Percentiles rank a stretch among this genome's conserved stretches.
Conservation (phyloP, 2,329 filamentous ascomycete species). For the Phialophora macrospora region DNA sequence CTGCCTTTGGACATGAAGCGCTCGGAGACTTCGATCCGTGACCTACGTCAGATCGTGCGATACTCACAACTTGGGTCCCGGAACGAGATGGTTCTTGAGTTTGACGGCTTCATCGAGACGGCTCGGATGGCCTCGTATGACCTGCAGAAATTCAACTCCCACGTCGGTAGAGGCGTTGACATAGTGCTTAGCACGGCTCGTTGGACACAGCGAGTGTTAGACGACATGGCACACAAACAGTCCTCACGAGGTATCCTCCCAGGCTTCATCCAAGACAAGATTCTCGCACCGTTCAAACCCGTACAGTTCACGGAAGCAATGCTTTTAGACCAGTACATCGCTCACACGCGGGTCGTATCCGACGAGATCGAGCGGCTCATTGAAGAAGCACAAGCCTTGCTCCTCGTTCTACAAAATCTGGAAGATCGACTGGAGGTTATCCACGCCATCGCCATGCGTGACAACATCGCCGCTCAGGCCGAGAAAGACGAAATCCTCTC, state of each 20-base stretch:
- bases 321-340: constrained; percentile 74
- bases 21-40: constrained; percentile 73
- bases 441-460: constrained; percentile 68
- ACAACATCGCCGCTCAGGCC: constrained; percentile 63
- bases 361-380: constrained; percentile 72
- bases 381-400: constrained; percentile 69
- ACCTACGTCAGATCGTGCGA: constrained; percentile 72
- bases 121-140: constrained; percentile 68
- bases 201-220: constrained; percentile 73
- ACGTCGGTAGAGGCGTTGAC: constrained; percentile 75
- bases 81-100: constrained; percentile 74
- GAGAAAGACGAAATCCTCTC: constrained; percentile 70
- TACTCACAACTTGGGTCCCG: constrained; percentile 69
- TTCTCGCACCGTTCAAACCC: constrained; percentile 67
- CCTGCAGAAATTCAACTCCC: constrained; percentile 75
- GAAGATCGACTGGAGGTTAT: constrained; percentile 74
- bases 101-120: constrained; percentile 74
- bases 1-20: constrained; percentile 80
- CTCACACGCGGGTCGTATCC: constrained; percentile 71
- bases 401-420: constrained; percentile 68
- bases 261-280: constrained; percentile 52
- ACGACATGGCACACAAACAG: constrained; percentile 60
- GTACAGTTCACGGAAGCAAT: constrained; percentile 63
- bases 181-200: constrained; percentile 74
- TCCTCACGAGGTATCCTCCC: constrained; percentile 46